These are phyloP conservation scores for Cladosporium halotolerans DNA, from an alignment of 2,329 filamentous ascomycete species.

Conservation along the genomic window DNA sequence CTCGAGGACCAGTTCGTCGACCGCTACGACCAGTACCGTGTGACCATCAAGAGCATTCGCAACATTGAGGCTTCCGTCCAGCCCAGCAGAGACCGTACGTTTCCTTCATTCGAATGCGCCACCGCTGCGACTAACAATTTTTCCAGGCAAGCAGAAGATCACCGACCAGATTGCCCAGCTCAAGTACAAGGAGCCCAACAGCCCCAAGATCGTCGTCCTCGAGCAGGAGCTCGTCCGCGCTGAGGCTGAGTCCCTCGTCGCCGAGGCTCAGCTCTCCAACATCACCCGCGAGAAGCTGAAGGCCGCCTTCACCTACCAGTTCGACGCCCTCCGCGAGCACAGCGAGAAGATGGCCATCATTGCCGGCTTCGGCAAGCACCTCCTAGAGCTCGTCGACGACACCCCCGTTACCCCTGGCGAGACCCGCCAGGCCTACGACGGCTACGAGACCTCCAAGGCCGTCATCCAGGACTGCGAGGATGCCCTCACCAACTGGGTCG, in stretches of 20 bases:
- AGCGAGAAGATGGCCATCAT: slow-evolving; percentile 98
- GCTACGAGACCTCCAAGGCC: slow-evolving; percentile 94
- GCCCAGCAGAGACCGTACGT: slow-evolving; percentile 89
- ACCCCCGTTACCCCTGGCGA: slow-evolving; percentile 95
- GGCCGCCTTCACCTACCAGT: slow-evolving; percentile 95
- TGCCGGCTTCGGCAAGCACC: slow-evolving; percentile 93
- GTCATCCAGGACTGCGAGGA: slow-evolving; percentile 99
- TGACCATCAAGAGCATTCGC: slow-evolving; percentile 98
- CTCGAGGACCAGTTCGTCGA: slow-evolving; percentile 98
- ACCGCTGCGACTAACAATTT: not conserved
- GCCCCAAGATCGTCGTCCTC: slow-evolving; percentile 91
- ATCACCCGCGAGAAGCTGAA: slow-evolving; percentile 99
- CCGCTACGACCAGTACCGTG: slow-evolving; percentile 97
- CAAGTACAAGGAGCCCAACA: slow-evolving; percentile 99
- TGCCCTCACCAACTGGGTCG: slow-evolving; percentile 93
- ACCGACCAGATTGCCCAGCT: slow-evolving; percentile 97
- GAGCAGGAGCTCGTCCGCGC: slow-evolving; percentile 98
- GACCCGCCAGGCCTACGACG: slow-evolving; percentile 91
- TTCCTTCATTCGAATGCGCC: not conserved
- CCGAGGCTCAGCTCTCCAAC: slow-evolving; percentile 96
- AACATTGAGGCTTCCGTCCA: slow-evolving; percentile 99
- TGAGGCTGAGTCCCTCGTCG: slow-evolving; percentile 96
- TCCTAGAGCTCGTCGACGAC: slow-evolving; percentile 94
- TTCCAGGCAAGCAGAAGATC: slow-evolving; percentile 91
- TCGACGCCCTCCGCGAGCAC: slow-evolving; percentile 94